A percentile compares a stretch with the other conserved stretches of the same genome.
phyloP scores from a whole-genome alignment of 2,329 filamentous ascomycete genomes.

The Phyllosticta paracitricarpa region DNA sequence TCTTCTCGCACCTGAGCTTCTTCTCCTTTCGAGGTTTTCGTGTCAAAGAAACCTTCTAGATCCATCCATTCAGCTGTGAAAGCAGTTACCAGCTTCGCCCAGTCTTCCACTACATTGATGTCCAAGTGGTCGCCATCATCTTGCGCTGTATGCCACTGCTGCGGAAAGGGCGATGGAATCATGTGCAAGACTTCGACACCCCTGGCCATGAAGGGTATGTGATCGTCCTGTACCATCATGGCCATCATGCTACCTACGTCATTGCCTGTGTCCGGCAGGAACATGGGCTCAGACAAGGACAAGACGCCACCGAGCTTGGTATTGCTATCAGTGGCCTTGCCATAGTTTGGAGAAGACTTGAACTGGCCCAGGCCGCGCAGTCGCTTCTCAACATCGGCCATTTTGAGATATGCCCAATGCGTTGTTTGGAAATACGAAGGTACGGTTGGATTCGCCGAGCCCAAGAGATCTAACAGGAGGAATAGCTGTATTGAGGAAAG shows the following conservation, averaged over 20 bases:
- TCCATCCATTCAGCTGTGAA: slow-evolving; percentile 94
- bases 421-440: slow-evolving; percentile 84
- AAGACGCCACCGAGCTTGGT: slow-evolving; percentile 18
- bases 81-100: slow-evolving; percentile 71
- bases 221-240: slow-evolving; percentile 67
- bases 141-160: slow-evolving; percentile 74
- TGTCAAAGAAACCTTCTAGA: slow-evolving; percentile 48
- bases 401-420: slow-evolving; percentile 80
- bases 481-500: slow-evolving; percentile 78
- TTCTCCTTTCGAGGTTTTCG: not conserved
- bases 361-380: slow-evolving; percentile 58
- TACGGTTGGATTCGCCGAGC: slow-evolving; percentile 55
- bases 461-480: slow-evolving; percentile 82
- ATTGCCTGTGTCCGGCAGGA: slow-evolving; percentile 57
- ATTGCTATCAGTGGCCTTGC: slow-evolving; percentile 16
- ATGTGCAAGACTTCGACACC: slow-evolving; percentile 85
- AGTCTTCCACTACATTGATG: slow-evolving; percentile 69
- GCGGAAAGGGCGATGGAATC: slow-evolving; percentile 74
- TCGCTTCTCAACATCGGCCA: slow-evolving; percentile 65
- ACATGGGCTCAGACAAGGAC: slow-evolving; percentile 34
- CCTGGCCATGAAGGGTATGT: slow-evolving; percentile 77
- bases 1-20: slow-evolving; percentile 3
- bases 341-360: slow-evolving; percentile 49
- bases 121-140: slow-evolving; percentile 84
- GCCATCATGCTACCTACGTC: slow-evolving; percentile 36